These are phyloP conservation scores for Crassisporium funariophilum DNA, from an alignment of 768 basidiomycete species.

Conservation along the genomic window DNA sequence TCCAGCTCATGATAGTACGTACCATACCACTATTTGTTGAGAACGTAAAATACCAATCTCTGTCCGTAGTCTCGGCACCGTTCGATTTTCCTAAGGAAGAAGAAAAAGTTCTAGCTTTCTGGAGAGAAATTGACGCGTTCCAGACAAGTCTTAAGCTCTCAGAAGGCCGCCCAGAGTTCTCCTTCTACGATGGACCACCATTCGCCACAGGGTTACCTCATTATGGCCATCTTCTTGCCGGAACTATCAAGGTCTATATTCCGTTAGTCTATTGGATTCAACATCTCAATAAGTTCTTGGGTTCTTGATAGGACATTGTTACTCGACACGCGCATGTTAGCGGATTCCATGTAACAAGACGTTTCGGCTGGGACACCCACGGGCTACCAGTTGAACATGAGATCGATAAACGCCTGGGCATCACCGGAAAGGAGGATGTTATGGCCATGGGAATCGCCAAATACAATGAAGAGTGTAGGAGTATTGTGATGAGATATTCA, in stretches of 20 bases:
- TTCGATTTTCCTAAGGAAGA: constrained; percentile 91
- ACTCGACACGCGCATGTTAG: constrained; percentile 94
- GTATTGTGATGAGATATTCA: constrained; percentile 97
- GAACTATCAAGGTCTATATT: constrained; percentile 81
- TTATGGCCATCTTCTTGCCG: constrained; percentile 92
- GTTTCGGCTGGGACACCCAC: constrained; percentile 99
- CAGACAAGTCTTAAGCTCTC: constrained; percentile 91
- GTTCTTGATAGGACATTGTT: constrained; percentile 84
- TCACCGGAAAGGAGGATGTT: constrained; percentile 92
- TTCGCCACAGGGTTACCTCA: constrained; percentile 97
- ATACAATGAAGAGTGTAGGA: constrained; percentile 96
- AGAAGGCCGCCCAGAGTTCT: constrained; percentile 85
- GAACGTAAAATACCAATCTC: constrained; percentile 11
- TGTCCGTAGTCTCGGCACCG: constrained; percentile 58
- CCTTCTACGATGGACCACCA: constrained; percentile 97
- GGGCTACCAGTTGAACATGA: constrained; percentile 98
- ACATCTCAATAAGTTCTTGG: background rate
- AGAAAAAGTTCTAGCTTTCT: constrained; percentile 86
- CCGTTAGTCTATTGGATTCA: background rate
- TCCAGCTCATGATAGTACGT: constrained; percentile 70
- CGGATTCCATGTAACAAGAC: constrained; percentile 88
- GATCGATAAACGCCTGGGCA: constrained; percentile 95
- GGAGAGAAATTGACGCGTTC: constrained; percentile 98
- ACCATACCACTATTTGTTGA: constrained; percentile 10
- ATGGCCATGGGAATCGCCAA: constrained; percentile 94